Evolutionary conservation across 2,329 filamentous ascomycete genomes (phyloP), one percentile per base, ranked within the genome.

Genomic region (Botrytis hyacinthi): DNA sequence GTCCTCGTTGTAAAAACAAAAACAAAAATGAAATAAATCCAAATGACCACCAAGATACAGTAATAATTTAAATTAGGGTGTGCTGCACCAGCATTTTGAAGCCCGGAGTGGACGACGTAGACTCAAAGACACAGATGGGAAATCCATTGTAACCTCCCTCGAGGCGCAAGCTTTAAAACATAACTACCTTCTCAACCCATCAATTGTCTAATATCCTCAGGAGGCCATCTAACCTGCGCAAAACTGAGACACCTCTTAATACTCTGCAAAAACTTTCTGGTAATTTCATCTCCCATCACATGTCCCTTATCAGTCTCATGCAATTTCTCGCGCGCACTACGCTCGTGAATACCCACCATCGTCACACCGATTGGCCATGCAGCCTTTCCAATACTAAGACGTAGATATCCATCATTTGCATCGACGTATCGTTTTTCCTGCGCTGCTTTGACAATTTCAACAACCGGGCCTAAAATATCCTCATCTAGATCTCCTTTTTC

Each of bases 301-400:
- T 99, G 95, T 6, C 95, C 96, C 80, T 94, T 92, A 80, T 92
- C 90, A 74, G 91, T 92, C 82, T 96, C 90, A 81, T 98, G 95
- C 74, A 99, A 85, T 84, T 99, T 99, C 84, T 99, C 96, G 76
- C 96, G 89, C 32, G 96, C 95, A 77, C 92, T 96, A 80, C 96
- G 90, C 86, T 98, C 96, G 88, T 99, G 96, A 79, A 99, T 99
- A 86, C 96, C 96, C 80, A 99, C 96, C 96, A 98, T 99, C 82
- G 96, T 99, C 57, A 99, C 96, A 83, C 96, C 96, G 80, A 99
- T 99, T 37, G 96, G 96, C 96, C 96, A 99, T 26, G 96, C 96
- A 78, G 94, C 95, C 84, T 97, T 97, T 76, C 94, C 94, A 80
- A 99, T 99, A 81, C 93, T 97, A 72, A 99, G 86, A 71, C 93